These are phyloP conservation scores for Hordeum marinum DNA, from an alignment of 176 grass and related monocot species.

Conservation along the genomic window DNA sequence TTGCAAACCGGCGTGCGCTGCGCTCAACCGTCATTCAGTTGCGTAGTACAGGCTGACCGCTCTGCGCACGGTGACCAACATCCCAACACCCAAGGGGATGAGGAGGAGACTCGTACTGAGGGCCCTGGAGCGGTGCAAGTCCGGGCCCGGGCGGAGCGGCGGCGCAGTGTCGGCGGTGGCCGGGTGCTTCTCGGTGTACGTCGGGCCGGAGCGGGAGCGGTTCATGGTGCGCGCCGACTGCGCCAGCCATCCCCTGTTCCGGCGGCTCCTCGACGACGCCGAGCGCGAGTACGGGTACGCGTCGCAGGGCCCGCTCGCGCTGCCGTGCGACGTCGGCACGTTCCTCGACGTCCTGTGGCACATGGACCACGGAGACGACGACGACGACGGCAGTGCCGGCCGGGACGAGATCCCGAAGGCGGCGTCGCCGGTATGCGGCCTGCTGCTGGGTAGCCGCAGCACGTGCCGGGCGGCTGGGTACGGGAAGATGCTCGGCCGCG, in stretches of 20 bases:
- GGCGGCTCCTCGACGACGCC: slow-evolving; percentile 59
- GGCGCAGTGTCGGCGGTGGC: slow-evolving; percentile 2
- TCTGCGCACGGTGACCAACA: not conserved
- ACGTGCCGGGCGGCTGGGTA: too few species aligned
- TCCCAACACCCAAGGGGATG: not conserved
- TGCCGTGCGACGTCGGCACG: slow-evolving; percentile 59
- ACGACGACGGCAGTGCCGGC: not conserved
- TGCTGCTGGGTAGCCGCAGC: too few species aligned
- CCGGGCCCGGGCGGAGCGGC: not conserved
- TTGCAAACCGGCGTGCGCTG: too few species aligned
- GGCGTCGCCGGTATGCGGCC: not conserved
- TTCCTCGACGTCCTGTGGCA: slow-evolving; percentile 59
- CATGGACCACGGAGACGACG: slow-evolving; percentile 23
- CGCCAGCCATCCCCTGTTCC: slow-evolving; percentile 67
- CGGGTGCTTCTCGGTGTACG: slow-evolving; percentile 77
- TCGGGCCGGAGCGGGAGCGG: slow-evolving; percentile 53
- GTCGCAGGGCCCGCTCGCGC: slow-evolving; percentile 52
- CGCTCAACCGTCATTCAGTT: too few species aligned
- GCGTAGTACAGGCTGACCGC: too few species aligned
- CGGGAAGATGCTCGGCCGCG: too few species aligned
- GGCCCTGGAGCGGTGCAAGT: slow-evolving; percentile 45
- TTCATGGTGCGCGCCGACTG: slow-evolving; percentile 53
- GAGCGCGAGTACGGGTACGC: slow-evolving; percentile 59
- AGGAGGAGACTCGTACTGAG: slow-evolving; percentile 36
- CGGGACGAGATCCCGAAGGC: too few species aligned